These are phyloP conservation scores for Collybia mongolica DNA, from an alignment of 768 basidiomycete species.

Conservation along the genomic window DNA sequence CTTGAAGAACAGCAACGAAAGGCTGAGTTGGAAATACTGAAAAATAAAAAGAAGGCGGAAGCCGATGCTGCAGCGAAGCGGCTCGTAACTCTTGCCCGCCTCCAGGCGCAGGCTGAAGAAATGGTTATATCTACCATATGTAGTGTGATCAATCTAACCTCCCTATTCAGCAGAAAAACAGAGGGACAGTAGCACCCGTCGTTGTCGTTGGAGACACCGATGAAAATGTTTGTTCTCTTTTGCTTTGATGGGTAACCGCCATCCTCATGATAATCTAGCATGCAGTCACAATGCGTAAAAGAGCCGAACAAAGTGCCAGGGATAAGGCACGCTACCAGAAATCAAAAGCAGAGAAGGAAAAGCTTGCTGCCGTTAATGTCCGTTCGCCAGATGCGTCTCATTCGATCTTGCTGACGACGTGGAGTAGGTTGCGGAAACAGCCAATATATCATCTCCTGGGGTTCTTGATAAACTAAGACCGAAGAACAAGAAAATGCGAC, in stretches of 20 bases:
- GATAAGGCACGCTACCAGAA: slow-evolving; percentile 30
- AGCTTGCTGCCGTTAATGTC: slow-evolving; percentile 5
- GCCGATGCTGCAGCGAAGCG: slow-evolving; percentile 15
- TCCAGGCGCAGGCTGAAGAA: slow-evolving; percentile 23
- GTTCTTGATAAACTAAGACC: no score
- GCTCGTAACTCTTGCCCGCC: slow-evolving; percentile 19
- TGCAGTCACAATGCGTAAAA: slow-evolving; percentile 20
- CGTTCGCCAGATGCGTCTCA: neutral
- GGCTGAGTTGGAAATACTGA: neutral
- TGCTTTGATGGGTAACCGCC: no score
- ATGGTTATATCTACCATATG: no score
- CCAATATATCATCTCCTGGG: neutral
- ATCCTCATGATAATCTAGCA: slow-evolving; percentile 9
- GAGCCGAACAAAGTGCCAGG: slow-evolving; percentile 36
- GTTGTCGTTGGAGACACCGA: no score
- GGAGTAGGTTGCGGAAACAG: neutral
- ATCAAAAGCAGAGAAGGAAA: slow-evolving; percentile 23
- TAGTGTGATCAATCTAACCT: no score
- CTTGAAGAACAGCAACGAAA: no score
- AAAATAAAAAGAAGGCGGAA: slow-evolving; percentile 4
- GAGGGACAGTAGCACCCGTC: no score
- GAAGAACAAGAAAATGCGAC: slow-evolving; percentile 10
- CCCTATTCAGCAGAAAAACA: no score
- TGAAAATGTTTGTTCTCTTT: no score
- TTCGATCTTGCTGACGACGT: neutral